Base-by-base conservation (phyloP, 2,329 filamentous ascomycete species). In the Exserohilum rostratum region DNA sequence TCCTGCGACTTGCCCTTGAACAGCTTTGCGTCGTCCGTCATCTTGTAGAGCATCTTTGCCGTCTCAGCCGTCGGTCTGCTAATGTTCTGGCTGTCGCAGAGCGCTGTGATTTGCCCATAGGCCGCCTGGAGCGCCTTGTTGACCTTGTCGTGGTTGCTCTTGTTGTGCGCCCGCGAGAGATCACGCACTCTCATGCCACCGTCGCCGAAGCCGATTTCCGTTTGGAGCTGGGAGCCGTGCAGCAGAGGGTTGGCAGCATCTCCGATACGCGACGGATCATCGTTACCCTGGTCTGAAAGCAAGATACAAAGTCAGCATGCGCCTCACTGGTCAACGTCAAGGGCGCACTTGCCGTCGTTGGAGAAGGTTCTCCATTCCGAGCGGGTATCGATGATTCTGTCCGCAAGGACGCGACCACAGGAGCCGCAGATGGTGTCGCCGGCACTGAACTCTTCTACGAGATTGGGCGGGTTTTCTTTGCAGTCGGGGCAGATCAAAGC, bases 361-460 rank as follows among this genome's bases (percentile, higher is more conserved):
- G 93, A 92, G 79, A 99, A 99, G 0, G 95, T 99, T 73, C 95
- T 91, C 95, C 95, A 99, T 79, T 99, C 95, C 43, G 92, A 96
- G 59, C 96, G 90, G 57, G 91, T 96, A 73, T 99, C 96, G 71
- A 99, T 93, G 73, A 95, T 92, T 63, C 91, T 89, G 70, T 93
- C 90, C 56, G 90, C 90, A 27, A 99, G 85, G 5, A 99, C 95
- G 30, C 97, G 83, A 33, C 95, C 95, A 70, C 95, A 99, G 58
- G 89, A 91, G 54, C 85, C 90, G 74, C 95, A 99, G 50, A 99
- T 91, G 74, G 96, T 90, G 76, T 99, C 95, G 61, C 91, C 91
- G 31, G 88, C 90, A 5, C 92, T 92, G 72, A 93, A 95, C 74
- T 98, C 95, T 72, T 98, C 95, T 40, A 95, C 85, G 31, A 99